Evolutionary conservation across 441 rosid genomes (phyloP), one percentile per base, ranked within the genome.

Genomic region (Monsonia emarginata): DNA sequence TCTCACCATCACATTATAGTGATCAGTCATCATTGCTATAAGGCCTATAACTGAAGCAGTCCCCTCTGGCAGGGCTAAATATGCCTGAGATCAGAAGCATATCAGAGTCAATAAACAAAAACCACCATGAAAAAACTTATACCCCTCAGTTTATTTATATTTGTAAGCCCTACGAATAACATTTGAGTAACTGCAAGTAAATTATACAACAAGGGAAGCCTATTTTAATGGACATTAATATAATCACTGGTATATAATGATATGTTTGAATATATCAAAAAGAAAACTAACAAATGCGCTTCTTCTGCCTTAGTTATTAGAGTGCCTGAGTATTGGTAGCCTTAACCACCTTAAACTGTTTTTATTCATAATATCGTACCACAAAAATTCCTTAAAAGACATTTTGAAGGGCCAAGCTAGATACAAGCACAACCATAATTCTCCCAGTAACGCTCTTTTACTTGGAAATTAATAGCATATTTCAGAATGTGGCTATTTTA

Each of bases 1-100:
- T 64, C 94, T 72, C 82, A 95, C 97, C 82, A 89, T 66, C 78
- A 85, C 83, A 72, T 74, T 83, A 76, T 93, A 93, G 72, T 95
- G 97, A 78, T 93, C 97, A 3, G 91, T 88, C 98, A 95, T 88
- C 99, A 93, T 93, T 62, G 99, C 99, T 76, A 86, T 77, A 69
- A 92, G 88, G 71, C 99, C 99, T 74, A 82, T 84, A 34, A 89
- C 93, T 44, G 99, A 90, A 44, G 96, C 92, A 24, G 75, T 86
- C 79, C 97, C 98, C 75, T 92, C 97, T 0, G 98, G 98, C 68
- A 92, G 82, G 65, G 98, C 89, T 66, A 95, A 76, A 77, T 92
- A 95, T 70, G 96, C 97, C 99, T 95, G 85, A 59, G 75, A 83
- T 63, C 36, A 65, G 76, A 64, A 40, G 46, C 27, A 24, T n/a